phyloP scores from a whole-genome alignment of 2,329 filamentous ascomycete species.

The Penicillium sp. region DNA sequence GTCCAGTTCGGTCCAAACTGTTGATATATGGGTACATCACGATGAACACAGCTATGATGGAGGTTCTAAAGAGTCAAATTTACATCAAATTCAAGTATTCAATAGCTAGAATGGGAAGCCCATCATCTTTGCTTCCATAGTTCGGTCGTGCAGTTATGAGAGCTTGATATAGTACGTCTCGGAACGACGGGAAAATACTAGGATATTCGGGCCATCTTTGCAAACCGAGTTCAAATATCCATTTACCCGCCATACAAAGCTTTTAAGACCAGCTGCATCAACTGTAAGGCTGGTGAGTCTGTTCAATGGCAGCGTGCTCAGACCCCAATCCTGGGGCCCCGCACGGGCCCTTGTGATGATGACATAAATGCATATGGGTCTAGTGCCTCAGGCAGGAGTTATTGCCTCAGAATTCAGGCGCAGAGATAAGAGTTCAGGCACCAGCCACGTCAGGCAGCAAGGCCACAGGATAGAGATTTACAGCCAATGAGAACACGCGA shows the following conservation, averaged over 20 bases:
- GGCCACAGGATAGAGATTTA: not conserved
- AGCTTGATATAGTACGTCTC: not conserved
- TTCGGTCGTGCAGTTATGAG: not conserved
- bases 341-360: not conserved
- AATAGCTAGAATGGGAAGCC: too few species aligned
- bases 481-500: slow-evolving; percentile 1
- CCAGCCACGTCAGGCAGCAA: not conserved
- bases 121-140: too few species aligned
- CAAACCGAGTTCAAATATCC: not conserved
- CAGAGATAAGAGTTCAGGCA: not conserved
- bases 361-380: too few species aligned
- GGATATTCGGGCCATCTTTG: not conserved
- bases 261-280: not conserved
- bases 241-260: not conserved
- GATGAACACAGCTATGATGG: too few species aligned
- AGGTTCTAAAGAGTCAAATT: too few species aligned
- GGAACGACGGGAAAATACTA: not conserved
- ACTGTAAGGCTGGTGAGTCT: too few species aligned
- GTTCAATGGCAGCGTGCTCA: too few species aligned
- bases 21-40: not conserved
- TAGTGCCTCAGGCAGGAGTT: not conserved
- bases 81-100: too few species aligned
- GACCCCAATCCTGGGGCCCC: too few species aligned
- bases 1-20: not conserved
- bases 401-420: not conserved